Percentiles rank a stretch among this genome's conserved stretches.
phyloP scores from a whole-genome alignment of 1,284 basidiomycete genomes.

The Sporisorium exsertum region DNA sequence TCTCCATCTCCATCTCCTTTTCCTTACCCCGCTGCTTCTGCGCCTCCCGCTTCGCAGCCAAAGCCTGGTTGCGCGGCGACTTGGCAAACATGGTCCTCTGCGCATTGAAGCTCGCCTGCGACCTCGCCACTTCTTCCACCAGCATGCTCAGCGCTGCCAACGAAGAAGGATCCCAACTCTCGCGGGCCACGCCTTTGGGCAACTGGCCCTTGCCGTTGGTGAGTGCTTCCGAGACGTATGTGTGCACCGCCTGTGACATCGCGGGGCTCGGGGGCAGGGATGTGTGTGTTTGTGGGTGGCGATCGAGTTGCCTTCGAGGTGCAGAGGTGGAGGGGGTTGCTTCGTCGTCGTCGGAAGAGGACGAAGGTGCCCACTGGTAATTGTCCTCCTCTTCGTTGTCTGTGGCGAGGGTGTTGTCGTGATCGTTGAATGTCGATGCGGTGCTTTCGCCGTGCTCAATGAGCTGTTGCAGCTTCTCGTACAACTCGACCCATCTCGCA shows the following conservation, averaged over 20 bases:
- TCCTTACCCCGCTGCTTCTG: background rate
- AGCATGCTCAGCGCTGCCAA: slow-evolving; percentile 29
- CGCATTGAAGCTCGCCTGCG: slow-evolving; percentile 33
- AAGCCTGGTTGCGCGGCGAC: slow-evolving; percentile 18
- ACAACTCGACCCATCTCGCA: slow-evolving; percentile 26
- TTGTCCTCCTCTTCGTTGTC: background rate
- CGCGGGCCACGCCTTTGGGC: background rate
- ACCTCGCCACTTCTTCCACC: slow-evolving; percentile 29
- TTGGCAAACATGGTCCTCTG: slow-evolving; percentile 38
- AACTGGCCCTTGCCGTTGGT: slow-evolving; percentile 9
- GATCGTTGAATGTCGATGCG: background rate
- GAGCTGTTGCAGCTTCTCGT: slow-evolving; percentile 20
- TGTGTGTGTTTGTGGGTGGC: background rate
- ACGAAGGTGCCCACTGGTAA: slow-evolving; percentile 16
- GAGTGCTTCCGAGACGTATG: slow-evolving; percentile 4
- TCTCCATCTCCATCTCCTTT: background rate
- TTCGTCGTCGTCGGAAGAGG: background rate
- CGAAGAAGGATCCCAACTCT: slow-evolving; percentile 27
- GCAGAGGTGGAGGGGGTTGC: background rate
- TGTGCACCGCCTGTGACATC: slow-evolving; percentile 14
- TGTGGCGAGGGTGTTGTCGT: background rate
- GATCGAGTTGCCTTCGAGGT: background rate
- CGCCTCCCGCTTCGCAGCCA: slow-evolving; percentile 12
- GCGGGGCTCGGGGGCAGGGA: slow-evolving; percentile 1
- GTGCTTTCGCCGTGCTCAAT: background rate